Percentiles rank a stretch among this genome's conserved stretches.
Conservation (phyloP, 345 rosid genomes). For the Salix dunnii region DNA sequence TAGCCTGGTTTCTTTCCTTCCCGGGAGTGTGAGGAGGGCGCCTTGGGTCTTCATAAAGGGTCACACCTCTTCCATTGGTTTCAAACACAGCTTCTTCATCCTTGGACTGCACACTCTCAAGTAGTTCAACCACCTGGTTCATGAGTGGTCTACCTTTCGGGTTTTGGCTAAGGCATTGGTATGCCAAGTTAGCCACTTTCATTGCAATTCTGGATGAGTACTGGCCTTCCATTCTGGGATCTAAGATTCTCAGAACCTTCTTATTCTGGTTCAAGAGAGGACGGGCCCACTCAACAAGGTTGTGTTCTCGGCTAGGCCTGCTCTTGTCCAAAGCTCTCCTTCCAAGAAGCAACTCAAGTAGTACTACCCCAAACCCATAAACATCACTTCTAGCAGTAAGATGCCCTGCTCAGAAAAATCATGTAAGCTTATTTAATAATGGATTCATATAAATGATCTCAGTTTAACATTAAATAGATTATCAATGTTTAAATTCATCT, state of each 20-base stretch:
- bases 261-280: conserved; percentile 79
- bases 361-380: conserved; percentile 92
- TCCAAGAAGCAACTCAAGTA: conserved; percentile 93
- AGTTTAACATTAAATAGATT: not conserved
- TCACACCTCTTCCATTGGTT: conserved; percentile 37
- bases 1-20: conserved; percentile 17
- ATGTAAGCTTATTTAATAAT: not conserved
- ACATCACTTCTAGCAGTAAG: conserved; percentile 95
- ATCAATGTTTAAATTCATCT: not conserved
- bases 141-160: conserved; percentile 83
- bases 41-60: conserved; percentile 52
- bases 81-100: conserved; percentile 46
- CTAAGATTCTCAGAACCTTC: conserved; percentile 82
- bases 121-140: conserved; percentile 80
- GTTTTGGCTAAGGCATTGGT: conserved; percentile 91
- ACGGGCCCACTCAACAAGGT: conserved; percentile 95
- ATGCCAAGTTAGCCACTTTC: conserved; percentile 73
- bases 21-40: conserved; percentile 8
- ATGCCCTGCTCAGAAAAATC: conserved; percentile 53
- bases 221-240: conserved; percentile 90
- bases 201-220: conserved; percentile 53
- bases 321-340: conserved; percentile 92
- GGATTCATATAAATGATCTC: not conserved
- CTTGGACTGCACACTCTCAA: conserved; percentile 48
- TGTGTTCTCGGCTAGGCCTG: conserved; percentile 83